Evolutionary conservation across 192 early-diverging fungal genomes (phyloP).

Genomic region (Oehlia diaphana): DNA sequence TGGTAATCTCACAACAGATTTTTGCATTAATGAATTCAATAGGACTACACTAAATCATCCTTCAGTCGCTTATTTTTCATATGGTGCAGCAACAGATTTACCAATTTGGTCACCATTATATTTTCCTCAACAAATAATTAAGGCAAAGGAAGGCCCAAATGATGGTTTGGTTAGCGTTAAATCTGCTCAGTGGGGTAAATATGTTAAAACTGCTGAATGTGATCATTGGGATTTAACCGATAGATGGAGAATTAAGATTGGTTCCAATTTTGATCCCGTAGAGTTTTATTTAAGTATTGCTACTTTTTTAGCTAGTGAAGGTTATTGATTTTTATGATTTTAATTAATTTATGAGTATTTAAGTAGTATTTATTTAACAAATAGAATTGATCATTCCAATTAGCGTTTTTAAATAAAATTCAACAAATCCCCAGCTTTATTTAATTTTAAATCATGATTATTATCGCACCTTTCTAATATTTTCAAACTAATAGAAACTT

Average conservation of each 20-base stretch:
- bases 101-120: constrained; percentile 70
- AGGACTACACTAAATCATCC: constrained; percentile 79
- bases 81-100: constrained; percentile 71
- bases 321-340: constrained; percentile 43
- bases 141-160: constrained; percentile 80
- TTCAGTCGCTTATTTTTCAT: constrained; percentile 76
- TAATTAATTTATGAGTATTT: too few relatives aligned
- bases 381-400: too few relatives aligned
- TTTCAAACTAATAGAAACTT: too few relatives aligned
- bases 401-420: too few relatives aligned
- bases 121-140: constrained; percentile 79
- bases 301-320: constrained; percentile 64
- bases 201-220: constrained; percentile 75
- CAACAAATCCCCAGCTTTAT: too few relatives aligned
- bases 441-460: too few relatives aligned
- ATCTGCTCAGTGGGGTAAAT: constrained; percentile 88
- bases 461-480: too few relatives aligned
- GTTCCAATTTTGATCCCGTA: constrained; percentile 61
- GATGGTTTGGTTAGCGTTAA: constrained; percentile 87
- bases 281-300: constrained; percentile 74
- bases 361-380: too few relatives aligned
- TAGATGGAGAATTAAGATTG: constrained; percentile 45
- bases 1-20: constrained; percentile 86
- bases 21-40: constrained; percentile 85
- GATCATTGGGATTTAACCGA: constrained; percentile 89